phyloP scores from a whole-genome alignment of 805 yeast genomes.

The Candida parachauliodes region DNA sequence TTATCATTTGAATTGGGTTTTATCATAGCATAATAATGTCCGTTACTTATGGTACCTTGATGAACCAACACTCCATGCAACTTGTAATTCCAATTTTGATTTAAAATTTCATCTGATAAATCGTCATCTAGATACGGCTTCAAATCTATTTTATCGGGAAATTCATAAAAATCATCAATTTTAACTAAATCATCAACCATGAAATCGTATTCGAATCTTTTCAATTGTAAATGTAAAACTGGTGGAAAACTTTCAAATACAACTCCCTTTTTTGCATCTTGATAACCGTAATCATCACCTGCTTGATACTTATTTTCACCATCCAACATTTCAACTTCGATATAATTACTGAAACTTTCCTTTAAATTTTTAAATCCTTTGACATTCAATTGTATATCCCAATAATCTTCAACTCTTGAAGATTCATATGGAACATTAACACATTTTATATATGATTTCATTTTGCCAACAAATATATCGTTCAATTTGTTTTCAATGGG shows the following conservation, averaged over 20 bases:
- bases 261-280: slow-evolving; percentile 96
- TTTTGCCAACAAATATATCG: slow-evolving; percentile 90
- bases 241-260: slow-evolving; percentile 88
- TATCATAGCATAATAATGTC: slow-evolving; percentile 94
- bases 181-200: slow-evolving; percentile 83
- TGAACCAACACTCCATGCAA: slow-evolving; percentile 95
- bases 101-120: slow-evolving; percentile 32
- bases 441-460: slow-evolving; percentile 93
- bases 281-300: slow-evolving; percentile 76
- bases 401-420: slow-evolving; percentile 86
- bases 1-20: slow-evolving; percentile 66
- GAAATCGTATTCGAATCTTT: slow-evolving; percentile 92
- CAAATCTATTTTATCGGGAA: slow-evolving; percentile 78
- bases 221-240: slow-evolving; percentile 87
- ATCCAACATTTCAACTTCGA: slow-evolving; percentile 81
- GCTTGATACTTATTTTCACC: slow-evolving; percentile 98
- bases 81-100: slow-evolving; percentile 71
- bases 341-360: slow-evolving; percentile 79
- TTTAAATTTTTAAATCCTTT: slow-evolving; percentile 70
- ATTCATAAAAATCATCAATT: slow-evolving; percentile 89
- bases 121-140: slow-evolving; percentile 71
- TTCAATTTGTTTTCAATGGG: slow-evolving; percentile 54
- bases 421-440: slow-evolving; percentile 91
- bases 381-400: slow-evolving; percentile 97
- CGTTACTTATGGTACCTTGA: slow-evolving; percentile 92